Base-by-base conservation (phyloP, 2,329 filamentous ascomycete species). In the Myotisia sp. region DNA sequence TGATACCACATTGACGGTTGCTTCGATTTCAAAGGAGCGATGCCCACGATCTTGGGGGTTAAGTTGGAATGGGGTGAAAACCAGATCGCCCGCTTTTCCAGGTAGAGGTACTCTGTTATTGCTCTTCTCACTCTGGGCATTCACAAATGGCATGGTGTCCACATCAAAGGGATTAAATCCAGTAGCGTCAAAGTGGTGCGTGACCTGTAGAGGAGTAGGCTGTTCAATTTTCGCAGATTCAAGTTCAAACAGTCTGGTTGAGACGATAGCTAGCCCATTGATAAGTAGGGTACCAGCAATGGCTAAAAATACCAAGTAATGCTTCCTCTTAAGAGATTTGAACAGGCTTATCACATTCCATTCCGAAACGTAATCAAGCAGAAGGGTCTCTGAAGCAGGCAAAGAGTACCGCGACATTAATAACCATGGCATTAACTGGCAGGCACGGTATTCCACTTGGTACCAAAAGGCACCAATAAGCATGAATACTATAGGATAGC, bases 381-480 rank as follows among this genome's bases (percentile, higher is more conserved):
- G 33, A 5, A 42, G 26, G 18, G 37, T 37, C 14, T 40, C 26
- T 12, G 40, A 40, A 9, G 37, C 30, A 10, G 35, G 17, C 6
- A 34, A 34, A n/a, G 18, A 30, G 2, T 35, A 37, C 6, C 14
- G 31, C 6, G 6, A 13, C 40, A 42, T 42, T n/a, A 37, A 13
- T 18, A 31, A n/a, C 40, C 40, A 42, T 1, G 40, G 40, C 28
- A 37, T 37, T n/a, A 42, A n/a, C 26, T 42, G 40, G 7, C 9
- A 6, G 5, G 31, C 27, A n/a, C 40, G 37, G 26, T 42, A 42
- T 38, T 42, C 37, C 8, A 34, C 32, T 12, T 42, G 34, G 3
- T 17, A 24, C 40, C 31, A 42, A 7, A 33, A 32, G 6, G 34
- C 34, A 19, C 33, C 23, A 9, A 42, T 8, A 6, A 38, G 27